A percentile compares a stretch with the other conserved stretches of the same genome.
Evolutionary conservation across 441 rosid species (phyloP).

Genomic region (Lagerstroemia fauriei): DNA sequence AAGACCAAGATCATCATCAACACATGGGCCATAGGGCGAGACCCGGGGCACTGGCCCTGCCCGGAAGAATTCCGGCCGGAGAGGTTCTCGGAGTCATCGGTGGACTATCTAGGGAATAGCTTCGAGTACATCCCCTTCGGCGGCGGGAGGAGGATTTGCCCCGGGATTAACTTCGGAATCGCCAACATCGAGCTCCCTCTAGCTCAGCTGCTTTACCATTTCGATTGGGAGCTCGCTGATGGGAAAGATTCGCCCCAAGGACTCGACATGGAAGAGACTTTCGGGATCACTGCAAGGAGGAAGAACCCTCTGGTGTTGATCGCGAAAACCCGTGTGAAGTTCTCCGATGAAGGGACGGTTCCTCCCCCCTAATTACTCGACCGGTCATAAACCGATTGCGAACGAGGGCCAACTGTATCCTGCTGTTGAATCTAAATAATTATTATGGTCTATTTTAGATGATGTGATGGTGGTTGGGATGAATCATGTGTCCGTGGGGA

Average conservation of each 20-base stretch:
- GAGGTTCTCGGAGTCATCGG: slow-evolving; percentile 10
- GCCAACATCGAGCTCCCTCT: slow-evolving; percentile 17
- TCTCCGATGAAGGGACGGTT: not conserved
- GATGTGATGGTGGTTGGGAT: too few relatives aligned
- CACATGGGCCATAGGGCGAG: slow-evolving; percentile 13
- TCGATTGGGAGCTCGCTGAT: slow-evolving; percentile 14
- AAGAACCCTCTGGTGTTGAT: slow-evolving; percentile 4
- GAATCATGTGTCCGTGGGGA: too few relatives aligned
- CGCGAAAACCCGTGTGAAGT: not conserved
- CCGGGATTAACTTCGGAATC: slow-evolving; percentile 18
- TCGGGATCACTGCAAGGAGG: slow-evolving; percentile 13
- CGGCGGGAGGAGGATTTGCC: slow-evolving; percentile 22
- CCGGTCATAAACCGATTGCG: not conserved
- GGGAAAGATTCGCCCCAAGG: not conserved
- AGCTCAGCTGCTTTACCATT: slow-evolving; percentile 19
- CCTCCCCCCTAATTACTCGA: not conserved
- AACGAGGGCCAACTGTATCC: too few relatives aligned
- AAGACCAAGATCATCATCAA: slow-evolving; percentile 20
- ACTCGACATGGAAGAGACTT: slow-evolving; percentile 16
- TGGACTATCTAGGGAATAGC: slow-evolving; percentile 18
- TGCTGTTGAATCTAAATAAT: too few relatives aligned
- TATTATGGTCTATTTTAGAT: too few relatives aligned
- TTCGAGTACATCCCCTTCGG: slow-evolving; percentile 20
- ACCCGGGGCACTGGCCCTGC: slow-evolving; percentile 2
- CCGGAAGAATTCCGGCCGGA: slow-evolving; percentile 11